Base-by-base conservation (phyloP, 495 filamentous ascomycete species). In the Daldinia bambusicola region DNA sequence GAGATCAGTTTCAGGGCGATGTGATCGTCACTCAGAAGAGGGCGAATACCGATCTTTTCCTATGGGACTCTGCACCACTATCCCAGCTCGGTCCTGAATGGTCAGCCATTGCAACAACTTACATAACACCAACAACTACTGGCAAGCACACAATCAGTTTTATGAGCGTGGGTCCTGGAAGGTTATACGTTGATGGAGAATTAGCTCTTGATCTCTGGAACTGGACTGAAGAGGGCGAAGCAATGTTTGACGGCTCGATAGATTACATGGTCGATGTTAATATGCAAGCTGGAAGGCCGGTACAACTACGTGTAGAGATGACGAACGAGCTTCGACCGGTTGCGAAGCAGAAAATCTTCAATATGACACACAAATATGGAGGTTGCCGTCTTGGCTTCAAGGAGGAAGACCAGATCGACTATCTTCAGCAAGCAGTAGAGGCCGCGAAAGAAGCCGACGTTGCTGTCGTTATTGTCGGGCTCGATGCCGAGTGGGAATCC, bases 401-500 rank as follows among this genome's bases (percentile, higher is more conserved):
- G 73, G 88, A 90, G 72, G 87, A 89, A 67, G 86, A 91, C 64
- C 84, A 87, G 72, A 83, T 90, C 50, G 90, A 93, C 69, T 87
- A 90, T 50, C 86, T 95, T 32, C 79, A 88, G 56, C 84, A 93
- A 75, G 93, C 93, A 0, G 89, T 92, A 30, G 81, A 89, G 8
- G 83, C 88, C 6, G 93, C 93, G 31, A 84, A 82, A 58, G 78
- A 84, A 12, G 88, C 90, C 1, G 92, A 95, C 59, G 89, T 93
- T 32, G 93, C 92, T 6, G 84, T 96, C 55, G 83, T 96, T 9
- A 88, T 93, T 71, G 91, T 92, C 20, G 93, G 93, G 2, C 83
- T 96, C 13, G 92, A 92, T 73, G 86, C 85, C 48, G 93, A 97
- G 75, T 96, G 93, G 93, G 93, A 96, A 76, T 92, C 90, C 16